Conservation (phyloP, 23 red algal species). For the Gracilaria caudata region DNA sequence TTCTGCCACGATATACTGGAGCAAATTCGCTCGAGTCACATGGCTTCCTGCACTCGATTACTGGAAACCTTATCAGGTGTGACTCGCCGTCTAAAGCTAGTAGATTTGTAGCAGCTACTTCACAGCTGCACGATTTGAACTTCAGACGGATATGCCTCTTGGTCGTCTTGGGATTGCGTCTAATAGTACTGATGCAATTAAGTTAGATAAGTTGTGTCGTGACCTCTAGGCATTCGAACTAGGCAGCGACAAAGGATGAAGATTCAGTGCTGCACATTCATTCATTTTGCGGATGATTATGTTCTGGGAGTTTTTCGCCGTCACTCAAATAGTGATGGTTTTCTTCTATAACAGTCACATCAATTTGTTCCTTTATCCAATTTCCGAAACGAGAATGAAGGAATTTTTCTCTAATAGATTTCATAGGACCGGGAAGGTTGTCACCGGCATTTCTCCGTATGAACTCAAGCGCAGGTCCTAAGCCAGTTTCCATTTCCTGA, state of each 20-base stretch:
- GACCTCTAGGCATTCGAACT: neutral
- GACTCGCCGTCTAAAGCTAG: slow-evolving; percentile 40
- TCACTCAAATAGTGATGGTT: neutral
- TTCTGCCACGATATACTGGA: slow-evolving; percentile 52
- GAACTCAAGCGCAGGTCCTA: slow-evolving; percentile 43
- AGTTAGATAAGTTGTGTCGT: neutral
- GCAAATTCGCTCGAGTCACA: slow-evolving; percentile 41
- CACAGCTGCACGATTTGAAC: neutral
- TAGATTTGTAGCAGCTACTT: slow-evolving; percentile 32
- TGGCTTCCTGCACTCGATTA: slow-evolving; percentile 36
- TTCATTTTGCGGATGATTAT: neutral
- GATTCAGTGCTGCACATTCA: neutral
- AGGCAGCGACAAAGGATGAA: neutral
- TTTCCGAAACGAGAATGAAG: slow-evolving; percentile 26
- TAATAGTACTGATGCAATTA: neutral
- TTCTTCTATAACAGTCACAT: slow-evolving; percentile 25
- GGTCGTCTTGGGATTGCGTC: neutral
- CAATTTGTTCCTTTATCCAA: slow-evolving; percentile 58
- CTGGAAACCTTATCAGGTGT: slow-evolving; percentile 41
- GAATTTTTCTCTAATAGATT: slow-evolving; percentile 38
- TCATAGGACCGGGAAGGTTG: slow-evolving; percentile 62
- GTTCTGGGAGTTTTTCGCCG: neutral
- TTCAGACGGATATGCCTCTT: neutral
- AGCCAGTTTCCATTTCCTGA: slow-evolving; percentile 46
- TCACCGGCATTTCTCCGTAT: slow-evolving; percentile 55